A percentile compares a stretch with the other conserved stretches of the same genome.
Conservation (phyloP, 805 yeast genomes). For the Isabelozyma rhagii region DNA sequence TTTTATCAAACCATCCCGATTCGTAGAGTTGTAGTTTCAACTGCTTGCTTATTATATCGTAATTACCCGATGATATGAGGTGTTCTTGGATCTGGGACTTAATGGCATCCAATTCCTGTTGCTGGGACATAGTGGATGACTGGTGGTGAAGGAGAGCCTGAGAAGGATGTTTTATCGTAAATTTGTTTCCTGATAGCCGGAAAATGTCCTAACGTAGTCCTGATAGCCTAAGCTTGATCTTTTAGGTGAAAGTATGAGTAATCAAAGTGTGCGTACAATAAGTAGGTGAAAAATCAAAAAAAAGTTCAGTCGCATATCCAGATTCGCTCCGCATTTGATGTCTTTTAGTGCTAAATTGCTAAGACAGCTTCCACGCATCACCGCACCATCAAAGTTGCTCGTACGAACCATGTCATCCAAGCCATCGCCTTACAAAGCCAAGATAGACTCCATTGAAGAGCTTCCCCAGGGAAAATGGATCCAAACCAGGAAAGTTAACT, state of each 20-base stretch:
- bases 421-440: conserved; percentile 36
- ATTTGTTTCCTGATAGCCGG: no score
- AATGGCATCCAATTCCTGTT: conserved; percentile 38
- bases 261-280: no score
- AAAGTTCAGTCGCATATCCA: not conserved
- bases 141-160: no score
- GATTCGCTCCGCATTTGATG: not conserved
- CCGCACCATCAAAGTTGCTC: conserved; percentile 1
- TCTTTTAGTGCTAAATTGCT: not conserved
- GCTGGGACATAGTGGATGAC: conserved; percentile 17
- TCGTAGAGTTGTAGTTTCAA: conserved; percentile 65
- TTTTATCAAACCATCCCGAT: conserved; percentile 83
- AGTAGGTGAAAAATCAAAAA: no score
- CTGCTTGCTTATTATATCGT: conserved; percentile 66
- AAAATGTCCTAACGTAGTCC: no score
- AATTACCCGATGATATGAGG: conserved; percentile 74
- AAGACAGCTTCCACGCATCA: not conserved
- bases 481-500: conserved; percentile 60
- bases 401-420: conserved; percentile 10
- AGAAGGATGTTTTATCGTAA: no score
- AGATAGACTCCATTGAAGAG: conserved; percentile 28
- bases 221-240: no score
- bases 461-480: conserved; percentile 43
- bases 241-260: no score
- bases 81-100: conserved; percentile 66